Evolutionary conservation across 805 yeast genomes (phyloP).

Genomic region (Ascoidea rubescens): DNA sequence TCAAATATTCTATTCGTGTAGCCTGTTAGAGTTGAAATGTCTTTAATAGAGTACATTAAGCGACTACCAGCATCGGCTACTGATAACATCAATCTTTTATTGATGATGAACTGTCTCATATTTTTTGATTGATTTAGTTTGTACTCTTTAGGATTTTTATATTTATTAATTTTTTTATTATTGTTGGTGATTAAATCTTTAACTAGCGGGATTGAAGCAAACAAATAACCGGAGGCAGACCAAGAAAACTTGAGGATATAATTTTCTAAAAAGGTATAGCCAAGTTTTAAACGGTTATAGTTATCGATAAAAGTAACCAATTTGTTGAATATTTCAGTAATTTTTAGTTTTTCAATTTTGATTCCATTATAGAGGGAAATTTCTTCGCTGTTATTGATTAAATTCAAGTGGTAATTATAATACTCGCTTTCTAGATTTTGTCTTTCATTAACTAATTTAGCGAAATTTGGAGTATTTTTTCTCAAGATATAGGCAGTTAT

Average conservation of each 20-base stretch:
- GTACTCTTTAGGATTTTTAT: slow-evolving; percentile 1
- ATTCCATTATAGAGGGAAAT: slow-evolving; percentile 91
- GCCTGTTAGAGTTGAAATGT: slow-evolving; percentile 81
- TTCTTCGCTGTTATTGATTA: slow-evolving; percentile 84
- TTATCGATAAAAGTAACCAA: slow-evolving; percentile 40
- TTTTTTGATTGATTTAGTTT: slow-evolving; percentile 27
- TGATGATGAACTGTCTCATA: slow-evolving; percentile 81
- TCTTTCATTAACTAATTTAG: slow-evolving; percentile 54
- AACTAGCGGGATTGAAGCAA: slow-evolving; percentile 76
- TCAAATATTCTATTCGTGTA: slow-evolving; percentile 78
- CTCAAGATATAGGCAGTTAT: slow-evolving; percentile 66
- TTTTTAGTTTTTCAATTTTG: slow-evolving; percentile 55
- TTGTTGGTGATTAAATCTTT: not conserved
- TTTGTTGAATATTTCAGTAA: slow-evolving; percentile 40
- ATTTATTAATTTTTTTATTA: not conserved
- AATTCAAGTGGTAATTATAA: slow-evolving; percentile 71
- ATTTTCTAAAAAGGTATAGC: slow-evolving; percentile 68
- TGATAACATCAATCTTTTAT: slow-evolving; percentile 79
- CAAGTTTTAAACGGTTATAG: slow-evolving; percentile 44
- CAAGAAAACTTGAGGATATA: slow-evolving; percentile 81
- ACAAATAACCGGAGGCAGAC: slow-evolving; percentile 91
- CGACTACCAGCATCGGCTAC: slow-evolving; percentile 93
- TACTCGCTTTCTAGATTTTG: slow-evolving; percentile 81
- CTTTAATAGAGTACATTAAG: slow-evolving; percentile 88
- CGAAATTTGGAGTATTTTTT: slow-evolving; percentile 72